phyloP scores from a whole-genome alignment of 768 basidiomycete genomes.

The Macrolepiota fuliginosa region DNA sequence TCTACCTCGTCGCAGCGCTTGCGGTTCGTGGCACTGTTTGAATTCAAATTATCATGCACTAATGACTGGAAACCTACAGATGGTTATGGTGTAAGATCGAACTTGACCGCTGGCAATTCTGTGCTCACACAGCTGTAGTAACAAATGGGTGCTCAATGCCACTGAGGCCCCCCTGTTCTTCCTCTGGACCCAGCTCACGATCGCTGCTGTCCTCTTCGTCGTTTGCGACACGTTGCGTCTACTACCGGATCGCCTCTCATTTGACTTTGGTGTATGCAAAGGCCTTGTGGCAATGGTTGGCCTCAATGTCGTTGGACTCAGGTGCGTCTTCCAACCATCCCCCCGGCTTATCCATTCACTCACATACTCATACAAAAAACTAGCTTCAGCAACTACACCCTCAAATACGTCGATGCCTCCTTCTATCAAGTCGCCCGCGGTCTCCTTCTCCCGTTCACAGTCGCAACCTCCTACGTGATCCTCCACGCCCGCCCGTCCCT shows the following conservation, averaged over 20 bases:
- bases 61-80: constrained; percentile 40
- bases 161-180: constrained; percentile 84
- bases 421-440: constrained; percentile 97
- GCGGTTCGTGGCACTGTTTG: constrained; percentile 53
- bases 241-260: constrained; percentile 61
- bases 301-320: constrained; percentile 81
- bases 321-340: constrained; percentile 44
- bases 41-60: background rate
- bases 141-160: constrained; percentile 87
- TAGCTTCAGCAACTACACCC: constrained; percentile 86
- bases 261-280: constrained; percentile 65
- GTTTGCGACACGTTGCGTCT: constrained; percentile 59
- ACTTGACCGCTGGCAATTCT: background rate
- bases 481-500: constrained; percentile 76
- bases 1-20: constrained; percentile 88
- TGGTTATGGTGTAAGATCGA: constrained; percentile 79
- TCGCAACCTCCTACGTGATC: constrained; percentile 78
- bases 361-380: background rate
- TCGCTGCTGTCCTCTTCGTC: constrained; percentile 76
- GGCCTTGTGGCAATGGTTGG: constrained; percentile 73
- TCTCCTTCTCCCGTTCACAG: constrained; percentile 91
- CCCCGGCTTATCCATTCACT: background rate
- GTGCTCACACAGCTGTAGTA: constrained; percentile 40
- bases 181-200: constrained; percentile 74
- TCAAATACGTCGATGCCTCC: constrained; percentile 93